Conservation (phyloP, 208 protist genomes). For the Acanthamoeba castellanii region DNA sequence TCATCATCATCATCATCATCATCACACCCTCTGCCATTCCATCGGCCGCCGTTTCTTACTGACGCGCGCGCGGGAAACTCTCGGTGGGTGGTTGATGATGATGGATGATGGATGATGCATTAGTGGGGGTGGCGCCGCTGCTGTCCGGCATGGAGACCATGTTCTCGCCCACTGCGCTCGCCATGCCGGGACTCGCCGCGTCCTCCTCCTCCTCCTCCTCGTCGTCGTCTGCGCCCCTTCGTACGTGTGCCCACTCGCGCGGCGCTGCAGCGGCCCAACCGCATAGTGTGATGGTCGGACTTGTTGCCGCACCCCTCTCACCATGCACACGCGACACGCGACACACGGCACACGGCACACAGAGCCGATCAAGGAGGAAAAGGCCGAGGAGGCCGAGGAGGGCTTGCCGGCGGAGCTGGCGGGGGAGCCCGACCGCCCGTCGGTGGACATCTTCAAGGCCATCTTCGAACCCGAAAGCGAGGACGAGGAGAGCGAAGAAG, state of each 20-base stretch:
- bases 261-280: too few relatives aligned
- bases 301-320: constrained; percentile 3
- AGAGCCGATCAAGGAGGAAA: constrained; percentile 15
- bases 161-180: neutral
- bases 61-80: neutral
- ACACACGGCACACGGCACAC: neutral
- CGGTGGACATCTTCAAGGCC: constrained; percentile 73
- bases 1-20: too few relatives aligned
- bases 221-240: neutral
- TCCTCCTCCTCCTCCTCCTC: neutral
- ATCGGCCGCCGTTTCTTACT: neutral
- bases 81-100: neutral
- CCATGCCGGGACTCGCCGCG: neutral
- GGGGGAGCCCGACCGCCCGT: constrained; percentile 42
- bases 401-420: neutral
- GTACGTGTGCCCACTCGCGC: too few relatives aligned
- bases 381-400: constrained; percentile 22
- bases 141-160: neutral
- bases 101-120: neutral
- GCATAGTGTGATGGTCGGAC: too few relatives aligned
- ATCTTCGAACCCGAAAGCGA: constrained; percentile 71
- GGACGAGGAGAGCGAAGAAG: neutral
- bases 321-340: too few relatives aligned
- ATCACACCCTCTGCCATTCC: neutral
- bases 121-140: neutral